Evolutionary conservation across 2,329 filamentous ascomycete species (phyloP).

Genomic region (Phaeosphaeria sp.): DNA sequence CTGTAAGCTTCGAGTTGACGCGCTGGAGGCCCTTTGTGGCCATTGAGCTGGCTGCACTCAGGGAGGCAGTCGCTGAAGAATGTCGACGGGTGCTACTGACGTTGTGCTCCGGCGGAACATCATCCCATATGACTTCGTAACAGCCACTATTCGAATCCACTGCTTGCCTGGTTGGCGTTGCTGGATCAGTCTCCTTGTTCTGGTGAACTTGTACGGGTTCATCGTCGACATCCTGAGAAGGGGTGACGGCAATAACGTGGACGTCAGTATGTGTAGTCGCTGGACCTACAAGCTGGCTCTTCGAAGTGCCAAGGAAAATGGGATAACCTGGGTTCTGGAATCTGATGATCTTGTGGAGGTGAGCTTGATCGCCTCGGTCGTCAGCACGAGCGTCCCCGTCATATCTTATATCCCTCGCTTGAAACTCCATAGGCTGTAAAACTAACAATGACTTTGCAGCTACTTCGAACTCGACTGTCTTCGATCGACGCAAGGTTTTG

Average conservation of each 20-base stretch:
- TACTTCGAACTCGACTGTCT: slow-evolving; percentile 41
- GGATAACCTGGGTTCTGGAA: slow-evolving; percentile 10
- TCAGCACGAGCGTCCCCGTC: neutral
- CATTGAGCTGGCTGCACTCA: slow-evolving; percentile 17
- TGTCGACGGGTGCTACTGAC: slow-evolving; percentile 14
- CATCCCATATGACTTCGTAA: slow-evolving; percentile 44
- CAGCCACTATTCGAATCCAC: slow-evolving; percentile 34
- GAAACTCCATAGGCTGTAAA: slow-evolving; percentile 5
- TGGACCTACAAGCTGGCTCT: slow-evolving; percentile 32
- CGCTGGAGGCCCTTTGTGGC: slow-evolving; percentile 31
- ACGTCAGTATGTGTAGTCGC: slow-evolving; percentile 44
- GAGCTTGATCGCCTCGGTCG: neutral
- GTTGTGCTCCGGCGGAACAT: slow-evolving; percentile 22
- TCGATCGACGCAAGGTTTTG: slow-evolving; percentile 29
- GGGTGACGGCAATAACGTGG: slow-evolving; percentile 40
- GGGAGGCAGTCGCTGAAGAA: slow-evolving; percentile 27
- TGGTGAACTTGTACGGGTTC: neutral
- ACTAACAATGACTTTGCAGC: slow-evolving; percentile 6
- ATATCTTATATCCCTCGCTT: neutral
- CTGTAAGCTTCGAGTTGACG: slow-evolving; percentile 39
- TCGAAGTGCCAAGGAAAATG: slow-evolving; percentile 14
- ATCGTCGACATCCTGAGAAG: slow-evolving; percentile 13
- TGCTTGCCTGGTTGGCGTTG: slow-evolving; percentile 43
- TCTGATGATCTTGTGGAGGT: neutral
- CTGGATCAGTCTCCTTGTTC: slow-evolving; percentile 16